Conservation (phyloP, 2,329 filamentous ascomycete genomes). For the Calonectria multiphialidica region DNA sequence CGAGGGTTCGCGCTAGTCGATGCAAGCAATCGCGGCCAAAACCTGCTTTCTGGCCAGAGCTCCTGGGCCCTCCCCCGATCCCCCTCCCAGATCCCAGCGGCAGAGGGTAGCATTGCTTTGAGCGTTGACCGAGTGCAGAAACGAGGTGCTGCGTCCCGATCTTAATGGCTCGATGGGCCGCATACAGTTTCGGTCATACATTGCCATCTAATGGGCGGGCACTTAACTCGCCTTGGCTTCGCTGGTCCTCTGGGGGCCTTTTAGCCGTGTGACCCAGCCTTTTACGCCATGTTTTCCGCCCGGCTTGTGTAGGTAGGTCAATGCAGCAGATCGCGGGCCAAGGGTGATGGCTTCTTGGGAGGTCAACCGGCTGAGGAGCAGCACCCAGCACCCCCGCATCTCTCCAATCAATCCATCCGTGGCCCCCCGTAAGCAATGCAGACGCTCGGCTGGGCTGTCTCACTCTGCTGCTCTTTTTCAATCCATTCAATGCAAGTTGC, state of each 20-base stretch:
- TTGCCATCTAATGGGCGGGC: background rate
- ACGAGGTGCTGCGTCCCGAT: background rate
- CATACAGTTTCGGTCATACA: background rate
- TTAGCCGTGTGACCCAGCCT: background rate
- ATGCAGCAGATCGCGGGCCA: background rate
- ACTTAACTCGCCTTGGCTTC: background rate
- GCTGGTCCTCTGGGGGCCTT: background rate
- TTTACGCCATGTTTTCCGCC: background rate
- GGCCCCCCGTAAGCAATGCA: background rate
- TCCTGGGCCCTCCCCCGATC: background rate
- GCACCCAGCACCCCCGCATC: background rate
- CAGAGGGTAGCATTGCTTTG: background rate
- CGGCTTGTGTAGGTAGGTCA: background rate
- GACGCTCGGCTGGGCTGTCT: background rate
- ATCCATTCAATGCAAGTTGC: background rate
- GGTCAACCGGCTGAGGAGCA: background rate
- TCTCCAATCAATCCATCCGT: background rate
- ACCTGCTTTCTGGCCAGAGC: background rate
- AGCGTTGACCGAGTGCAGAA: background rate
- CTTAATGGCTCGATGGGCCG: background rate
- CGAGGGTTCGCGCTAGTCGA: background rate
- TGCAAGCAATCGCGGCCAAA: background rate
- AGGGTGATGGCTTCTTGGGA: background rate
- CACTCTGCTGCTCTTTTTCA: background rate
- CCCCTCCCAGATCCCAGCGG: background rate